Evolutionary conservation across 1,284 basidiomycete species (phyloP), one percentile per base, ranked within the genome.

Genomic region (Testicularia cyperi): DNA sequence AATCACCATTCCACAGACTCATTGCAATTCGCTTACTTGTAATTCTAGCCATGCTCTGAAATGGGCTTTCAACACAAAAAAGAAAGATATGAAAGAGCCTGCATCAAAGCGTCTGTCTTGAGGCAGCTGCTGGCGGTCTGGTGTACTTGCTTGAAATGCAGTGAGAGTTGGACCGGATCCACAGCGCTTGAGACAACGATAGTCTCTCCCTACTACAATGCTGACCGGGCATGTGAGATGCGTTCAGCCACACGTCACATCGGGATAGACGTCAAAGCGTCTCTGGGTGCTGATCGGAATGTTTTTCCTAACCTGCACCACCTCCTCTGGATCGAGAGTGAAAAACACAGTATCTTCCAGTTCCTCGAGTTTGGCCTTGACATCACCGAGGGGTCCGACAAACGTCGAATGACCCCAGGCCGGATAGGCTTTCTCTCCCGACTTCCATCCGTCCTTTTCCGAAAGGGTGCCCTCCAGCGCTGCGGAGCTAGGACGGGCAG

Each of bases 301-400:
- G 24, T 49, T 58, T 20, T 33, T 47, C 28, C 72, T 40, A 10
- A 61, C 57, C 38, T 69, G 63, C 13, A 32, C 21, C 9, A 73
- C 51, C 41, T 65, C 58, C 24, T 65, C 58, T 1, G 66, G 68
- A 14, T 74, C 61, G 5, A 76, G 25, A 3, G 53, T 55, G n/a
- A 61, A 61, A 39, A 44, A 60, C 7, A 95, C 72, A 51, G 94
- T 92, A 20, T 84, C 82, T 77, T 94, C 90, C 3, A 81, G 81
- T 65, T 95, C 88, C 25, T 83, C 83, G 9, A 90, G 86, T 73
- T 92, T 87, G 3, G 80, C 82, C 3, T 95, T 77, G 20, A 94
- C 83, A 48, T 84, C 82, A n/a, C 86, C 95, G 80, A 90, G 52
- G 6, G 74, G 74, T 23, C 74, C 72, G 7, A 70, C 64, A 16